Evolutionary conservation across 768 basidiomycete species (phyloP), one percentile per base, ranked within the genome.

Genomic region (Mycena pura): DNA sequence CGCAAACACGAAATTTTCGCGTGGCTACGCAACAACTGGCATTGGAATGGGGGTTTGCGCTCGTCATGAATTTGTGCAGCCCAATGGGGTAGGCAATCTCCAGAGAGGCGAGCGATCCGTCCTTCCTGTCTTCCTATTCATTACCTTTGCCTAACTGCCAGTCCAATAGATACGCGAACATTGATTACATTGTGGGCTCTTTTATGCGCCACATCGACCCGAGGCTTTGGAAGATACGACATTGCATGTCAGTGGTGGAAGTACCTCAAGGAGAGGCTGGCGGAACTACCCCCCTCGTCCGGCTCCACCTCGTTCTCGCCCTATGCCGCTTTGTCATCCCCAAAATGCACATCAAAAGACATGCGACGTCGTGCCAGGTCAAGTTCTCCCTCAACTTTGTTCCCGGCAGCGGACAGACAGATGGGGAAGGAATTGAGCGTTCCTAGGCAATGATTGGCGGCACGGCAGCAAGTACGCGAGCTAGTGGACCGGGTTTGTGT

Each of bases 161-260:
- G n/a, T n/a, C n/a, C n/a, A 52, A 15, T 46, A 77, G 76, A 19
- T 77, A 76, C 57, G 64, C 59, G 6, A 78, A 78, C 60, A 78
- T 76, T 64, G 72, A 73, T 51, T 73, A 70, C 40, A 57, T 72
- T 14, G 58, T 72, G 29, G 59, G 58, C 2, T 64, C 64, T 1
- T 28, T 60, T 31, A 47, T 45, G 13, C 57, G 36, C 11, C 29
- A 43, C 36, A 34, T 13, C 9, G 25, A 43, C 27, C 10, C 34
- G n/a, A n/a, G 32, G 5, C 34, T 53, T 17, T 21, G 5, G 11
- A 53, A 56, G 24, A 25, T 61, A 24, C 59, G 73, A 76, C 57
- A 75, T 77, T 11, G 66, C 62, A 1, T 75, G 76, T 52, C 74
- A 75, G 34, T 77, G 69, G 64, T 69, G 29, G 40, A 64, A 63